These are phyloP conservation scores for Colletotrichum lentis DNA, from an alignment of 2,329 filamentous ascomycete genomes.

Conservation along the genomic window DNA sequence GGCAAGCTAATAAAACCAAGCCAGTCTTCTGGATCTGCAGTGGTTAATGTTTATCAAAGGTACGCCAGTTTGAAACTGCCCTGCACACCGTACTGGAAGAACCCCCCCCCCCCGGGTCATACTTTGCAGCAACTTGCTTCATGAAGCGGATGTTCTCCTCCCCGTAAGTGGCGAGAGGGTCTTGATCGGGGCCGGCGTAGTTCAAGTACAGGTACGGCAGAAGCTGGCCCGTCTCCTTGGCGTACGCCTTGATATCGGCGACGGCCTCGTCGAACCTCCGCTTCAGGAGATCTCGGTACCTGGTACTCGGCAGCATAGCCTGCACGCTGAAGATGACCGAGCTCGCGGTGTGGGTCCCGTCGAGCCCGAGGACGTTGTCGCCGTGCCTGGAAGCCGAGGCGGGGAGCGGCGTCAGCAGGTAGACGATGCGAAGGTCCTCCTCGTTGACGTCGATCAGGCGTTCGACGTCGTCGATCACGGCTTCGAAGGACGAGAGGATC, in stretches of 20 bases:
- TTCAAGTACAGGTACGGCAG: constrained; percentile 48
- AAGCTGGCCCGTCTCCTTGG: constrained; percentile 1
- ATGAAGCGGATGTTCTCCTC: constrained; percentile 44
- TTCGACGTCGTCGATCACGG: not conserved
- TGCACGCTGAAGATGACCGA: constrained; percentile 11
- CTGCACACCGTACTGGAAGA: constrained; percentile 49
- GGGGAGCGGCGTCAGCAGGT: constrained; percentile 27
- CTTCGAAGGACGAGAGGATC: not conserved
- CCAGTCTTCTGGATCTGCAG: no score
- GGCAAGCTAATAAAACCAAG: no score
- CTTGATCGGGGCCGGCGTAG: constrained; percentile 46
- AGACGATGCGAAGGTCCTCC: constrained; percentile 14
- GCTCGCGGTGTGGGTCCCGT: not conserved
- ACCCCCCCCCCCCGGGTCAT: constrained; percentile 44
- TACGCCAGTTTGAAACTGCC: constrained; percentile 39
- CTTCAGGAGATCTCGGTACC: not conserved
- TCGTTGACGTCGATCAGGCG: not conserved
- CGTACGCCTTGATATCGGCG: constrained; percentile 13
- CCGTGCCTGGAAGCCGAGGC: constrained; percentile 7
- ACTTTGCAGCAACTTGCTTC: constrained; percentile 44
- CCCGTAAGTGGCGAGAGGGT: constrained; percentile 46
- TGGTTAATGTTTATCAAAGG: not conserved
- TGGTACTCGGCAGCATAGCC: not conserved
- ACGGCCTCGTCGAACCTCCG: not conserved
- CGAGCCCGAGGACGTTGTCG: constrained; percentile 8